These are phyloP conservation scores for Trichoderma sp. DNA, from an alignment of 2,329 filamentous ascomycete species.

Conservation along the genomic window DNA sequence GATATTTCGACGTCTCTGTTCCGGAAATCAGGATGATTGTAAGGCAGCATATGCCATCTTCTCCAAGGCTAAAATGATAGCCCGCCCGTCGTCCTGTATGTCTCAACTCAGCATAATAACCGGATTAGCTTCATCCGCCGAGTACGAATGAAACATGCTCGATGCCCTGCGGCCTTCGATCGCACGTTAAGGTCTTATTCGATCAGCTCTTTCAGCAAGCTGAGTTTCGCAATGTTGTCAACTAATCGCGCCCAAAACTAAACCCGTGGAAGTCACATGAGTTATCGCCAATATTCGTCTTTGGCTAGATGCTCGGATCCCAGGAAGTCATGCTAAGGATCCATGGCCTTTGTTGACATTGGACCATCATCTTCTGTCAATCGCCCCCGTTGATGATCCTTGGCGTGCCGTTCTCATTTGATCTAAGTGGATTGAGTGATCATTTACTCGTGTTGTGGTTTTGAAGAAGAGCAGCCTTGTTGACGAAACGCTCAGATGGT, in stretches of 20 bases:
- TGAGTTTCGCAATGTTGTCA: not conserved
- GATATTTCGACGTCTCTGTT: not conserved
- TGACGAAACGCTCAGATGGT: not conserved
- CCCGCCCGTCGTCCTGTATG: not conserved
- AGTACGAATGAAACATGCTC: not conserved
- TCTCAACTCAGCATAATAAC: not conserved
- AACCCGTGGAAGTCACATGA: not conserved
- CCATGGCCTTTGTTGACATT: not conserved
- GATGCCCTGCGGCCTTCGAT: not conserved
- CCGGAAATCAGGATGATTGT: not conserved
- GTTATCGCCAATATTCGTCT: not conserved
- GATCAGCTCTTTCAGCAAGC: not conserved
- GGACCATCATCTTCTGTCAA: not conserved
- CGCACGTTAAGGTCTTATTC: not conserved
- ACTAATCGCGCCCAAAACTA: not conserved
- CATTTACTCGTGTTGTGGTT: not conserved
- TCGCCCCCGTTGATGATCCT: not conserved
- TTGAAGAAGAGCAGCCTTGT: not conserved
- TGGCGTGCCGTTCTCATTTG: not conserved
- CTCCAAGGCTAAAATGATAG: not conserved
- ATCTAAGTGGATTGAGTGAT: not conserved
- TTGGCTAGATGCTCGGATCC: not conserved
- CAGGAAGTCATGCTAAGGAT: not conserved
- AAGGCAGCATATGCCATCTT: not conserved
- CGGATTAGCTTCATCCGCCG: not conserved